These are phyloP conservation scores for Penicillium frequentans DNA, from an alignment of 2,329 filamentous ascomycete species.

Conservation along the genomic window DNA sequence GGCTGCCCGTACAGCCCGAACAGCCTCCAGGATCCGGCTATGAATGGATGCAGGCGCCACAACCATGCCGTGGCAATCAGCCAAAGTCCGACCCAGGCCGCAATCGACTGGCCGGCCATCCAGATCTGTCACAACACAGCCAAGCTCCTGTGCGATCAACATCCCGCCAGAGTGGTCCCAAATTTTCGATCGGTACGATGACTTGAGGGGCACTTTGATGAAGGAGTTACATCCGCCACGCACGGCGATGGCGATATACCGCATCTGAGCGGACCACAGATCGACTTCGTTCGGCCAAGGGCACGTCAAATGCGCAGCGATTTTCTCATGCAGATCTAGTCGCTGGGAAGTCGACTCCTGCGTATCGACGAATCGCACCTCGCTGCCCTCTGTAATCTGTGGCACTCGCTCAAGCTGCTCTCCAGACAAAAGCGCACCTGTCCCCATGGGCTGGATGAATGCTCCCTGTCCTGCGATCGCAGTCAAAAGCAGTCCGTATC, in stretches of 20 bases:
- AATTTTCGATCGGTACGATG: constrained; percentile 48
- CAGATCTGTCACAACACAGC: constrained; percentile 53
- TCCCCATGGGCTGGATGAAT: constrained; percentile 40
- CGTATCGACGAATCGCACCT: constrained; percentile 49
- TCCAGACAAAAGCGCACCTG: constrained; percentile 31
- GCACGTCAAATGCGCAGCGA: constrained; percentile 42
- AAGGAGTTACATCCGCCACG: constrained; percentile 50
- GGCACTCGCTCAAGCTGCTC: constrained; percentile 29
- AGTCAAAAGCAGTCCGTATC: constrained; percentile 52
- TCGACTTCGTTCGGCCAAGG: constrained; percentile 50
- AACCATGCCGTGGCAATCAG: constrained; percentile 43
- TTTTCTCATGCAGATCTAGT: constrained; percentile 38
- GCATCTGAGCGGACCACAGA: constrained; percentile 56
- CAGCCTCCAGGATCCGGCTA: constrained; percentile 31
- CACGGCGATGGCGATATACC: constrained; percentile 54
- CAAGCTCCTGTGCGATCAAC: constrained; percentile 52
- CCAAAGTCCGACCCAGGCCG: constrained; percentile 40
- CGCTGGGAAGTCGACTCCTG: constrained; percentile 38
- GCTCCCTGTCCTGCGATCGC: constrained; percentile 50
- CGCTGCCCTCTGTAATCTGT: constrained; percentile 28
- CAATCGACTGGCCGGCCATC: constrained; percentile 53
- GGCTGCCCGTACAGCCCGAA: constrained; percentile 20
- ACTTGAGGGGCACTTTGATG: constrained; percentile 48
- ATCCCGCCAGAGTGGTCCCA: constrained; percentile 59
- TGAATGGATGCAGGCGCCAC: constrained; percentile 42